Evolutionary conservation across 1,139 yeast genomes (phyloP).

Genomic region (Nakaseomyces sp.): DNA sequence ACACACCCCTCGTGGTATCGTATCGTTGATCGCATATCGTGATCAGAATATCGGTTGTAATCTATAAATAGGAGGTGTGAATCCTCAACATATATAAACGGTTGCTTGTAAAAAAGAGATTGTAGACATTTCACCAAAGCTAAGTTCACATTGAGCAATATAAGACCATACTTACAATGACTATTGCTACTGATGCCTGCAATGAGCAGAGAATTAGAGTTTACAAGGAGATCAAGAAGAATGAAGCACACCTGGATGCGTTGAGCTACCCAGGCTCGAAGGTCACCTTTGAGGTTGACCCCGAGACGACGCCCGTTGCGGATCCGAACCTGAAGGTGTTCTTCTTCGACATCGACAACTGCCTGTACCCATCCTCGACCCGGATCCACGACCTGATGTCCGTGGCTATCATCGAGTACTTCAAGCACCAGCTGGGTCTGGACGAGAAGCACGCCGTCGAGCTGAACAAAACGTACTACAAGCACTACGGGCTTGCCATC

Average conservation of each 20-base stretch:
- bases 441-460: constrained; percentile 61
- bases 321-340: constrained; percentile 35
- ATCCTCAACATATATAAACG: too few species aligned
- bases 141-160: background rate
- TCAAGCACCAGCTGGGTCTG: constrained; percentile 53
- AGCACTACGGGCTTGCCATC: constrained; percentile 81
- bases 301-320: constrained; percentile 18
- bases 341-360: constrained; percentile 88
- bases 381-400: constrained; percentile 83
- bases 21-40: too few species aligned
- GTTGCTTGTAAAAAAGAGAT: background rate
- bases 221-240: constrained; percentile 22
- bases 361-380: constrained; percentile 67
- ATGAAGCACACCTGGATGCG: constrained; percentile 29
- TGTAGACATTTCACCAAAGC: too few species aligned
- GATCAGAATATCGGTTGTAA: too few species aligned
- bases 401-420: constrained; percentile 69
- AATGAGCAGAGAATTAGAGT: constrained; percentile 20
- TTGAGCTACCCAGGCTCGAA: constrained; percentile 32
- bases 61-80: too few species aligned
- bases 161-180: constrained; percentile 11
- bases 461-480: constrained; percentile 67
- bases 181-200: constrained; percentile 15
- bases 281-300: constrained; percentile 22
- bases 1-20: too few species aligned